phyloP scores from a whole-genome alignment of 2,329 filamentous ascomycete genomes.

The Atkinsonella hypoxylon region DNA sequence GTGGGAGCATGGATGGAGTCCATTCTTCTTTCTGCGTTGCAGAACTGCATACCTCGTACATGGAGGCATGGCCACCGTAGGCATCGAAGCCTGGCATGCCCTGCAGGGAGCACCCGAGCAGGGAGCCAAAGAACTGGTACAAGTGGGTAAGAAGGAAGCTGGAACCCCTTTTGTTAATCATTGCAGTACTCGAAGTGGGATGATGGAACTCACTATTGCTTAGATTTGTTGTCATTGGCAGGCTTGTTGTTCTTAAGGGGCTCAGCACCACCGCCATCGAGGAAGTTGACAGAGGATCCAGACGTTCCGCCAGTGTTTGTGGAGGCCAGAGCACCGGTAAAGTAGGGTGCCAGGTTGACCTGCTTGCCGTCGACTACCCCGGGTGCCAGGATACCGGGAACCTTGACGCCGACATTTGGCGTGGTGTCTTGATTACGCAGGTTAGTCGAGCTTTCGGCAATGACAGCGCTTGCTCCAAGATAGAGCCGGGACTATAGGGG shows the following conservation, averaged over 20 bases:
- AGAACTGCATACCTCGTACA: constrained; percentile 23
- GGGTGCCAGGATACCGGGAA: constrained; percentile 44
- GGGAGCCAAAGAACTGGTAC: constrained; percentile 47
- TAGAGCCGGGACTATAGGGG: too few species aligned
- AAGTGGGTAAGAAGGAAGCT: constrained; percentile 48
- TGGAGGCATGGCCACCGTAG: constrained; percentile 33
- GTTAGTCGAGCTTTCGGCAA: background rate
- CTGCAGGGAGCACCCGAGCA: constrained; percentile 43
- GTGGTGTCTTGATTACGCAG: constrained; percentile 27
- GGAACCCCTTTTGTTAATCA: background rate
- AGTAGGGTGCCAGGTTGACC: constrained; percentile 49
- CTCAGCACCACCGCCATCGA: constrained; percentile 45
- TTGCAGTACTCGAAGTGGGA: background rate
- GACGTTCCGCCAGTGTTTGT: constrained; percentile 35
- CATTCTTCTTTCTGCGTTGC: too few species aligned
- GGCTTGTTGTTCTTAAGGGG: constrained; percentile 44
- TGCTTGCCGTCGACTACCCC: constrained; percentile 35
- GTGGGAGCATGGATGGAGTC: too few species aligned
- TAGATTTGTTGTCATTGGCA: constrained; percentile 28
- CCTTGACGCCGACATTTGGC: constrained; percentile 38
- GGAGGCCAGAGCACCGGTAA: constrained; percentile 40
- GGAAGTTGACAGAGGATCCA: constrained; percentile 43
- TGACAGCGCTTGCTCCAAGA: background rate
- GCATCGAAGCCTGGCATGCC: constrained; percentile 35
- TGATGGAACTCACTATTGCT: constrained; percentile 29